A percentile compares a stretch with the other conserved stretches of the same genome.
Evolutionary conservation across 2,329 filamentous ascomycete species (phyloP).

Genomic region (Paecilomyces variotii): DNA sequence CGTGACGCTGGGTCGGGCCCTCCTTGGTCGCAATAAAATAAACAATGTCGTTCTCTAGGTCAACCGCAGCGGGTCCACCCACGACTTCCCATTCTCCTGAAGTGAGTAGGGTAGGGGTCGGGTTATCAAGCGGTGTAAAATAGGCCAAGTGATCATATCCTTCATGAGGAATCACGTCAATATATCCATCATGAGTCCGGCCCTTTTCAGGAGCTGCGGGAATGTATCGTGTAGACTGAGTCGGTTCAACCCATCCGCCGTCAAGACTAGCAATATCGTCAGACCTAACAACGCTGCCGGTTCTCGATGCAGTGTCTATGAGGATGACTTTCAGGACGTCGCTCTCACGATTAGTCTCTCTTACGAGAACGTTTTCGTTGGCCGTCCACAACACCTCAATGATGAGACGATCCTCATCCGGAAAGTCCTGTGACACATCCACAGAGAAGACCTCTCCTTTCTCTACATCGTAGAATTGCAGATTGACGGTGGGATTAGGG

Average conservation of each 20-base stretch:
- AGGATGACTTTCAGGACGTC: slow-evolving; percentile 82
- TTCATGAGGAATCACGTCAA: slow-evolving; percentile 81
- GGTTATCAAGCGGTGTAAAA: slow-evolving; percentile 78
- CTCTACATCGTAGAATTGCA: slow-evolving; percentile 80
- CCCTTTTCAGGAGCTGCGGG: slow-evolving; percentile 73
- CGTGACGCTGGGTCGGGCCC: slow-evolving; percentile 78
- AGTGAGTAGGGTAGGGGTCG: slow-evolving; percentile 77
- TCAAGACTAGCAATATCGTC: slow-evolving; percentile 78
- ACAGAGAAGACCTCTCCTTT: slow-evolving; percentile 74
- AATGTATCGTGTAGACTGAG: slow-evolving; percentile 75
- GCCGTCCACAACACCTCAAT: slow-evolving; percentile 91
- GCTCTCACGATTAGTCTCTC: slow-evolving; percentile 90
- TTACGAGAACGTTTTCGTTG: slow-evolving; percentile 68
- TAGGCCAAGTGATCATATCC: slow-evolving; percentile 89
- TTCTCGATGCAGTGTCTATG: slow-evolving; percentile 66
- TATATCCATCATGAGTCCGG: slow-evolving; percentile 76
- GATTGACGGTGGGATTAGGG: slow-evolving; percentile 80
- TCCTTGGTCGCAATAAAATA: slow-evolving; percentile 88
- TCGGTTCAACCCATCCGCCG: slow-evolving; percentile 95
- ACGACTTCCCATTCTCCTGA: slow-evolving; percentile 90
- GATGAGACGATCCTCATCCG: slow-evolving; percentile 75
- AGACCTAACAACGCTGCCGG: slow-evolving; percentile 69
- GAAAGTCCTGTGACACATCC: slow-evolving; percentile 67
- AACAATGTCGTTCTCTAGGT: slow-evolving; percentile 75
- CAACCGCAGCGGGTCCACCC: slow-evolving; percentile 72